Base-by-base conservation (phyloP, 2,329 filamentous ascomycete species). In the Neurospora crassa region DNA sequence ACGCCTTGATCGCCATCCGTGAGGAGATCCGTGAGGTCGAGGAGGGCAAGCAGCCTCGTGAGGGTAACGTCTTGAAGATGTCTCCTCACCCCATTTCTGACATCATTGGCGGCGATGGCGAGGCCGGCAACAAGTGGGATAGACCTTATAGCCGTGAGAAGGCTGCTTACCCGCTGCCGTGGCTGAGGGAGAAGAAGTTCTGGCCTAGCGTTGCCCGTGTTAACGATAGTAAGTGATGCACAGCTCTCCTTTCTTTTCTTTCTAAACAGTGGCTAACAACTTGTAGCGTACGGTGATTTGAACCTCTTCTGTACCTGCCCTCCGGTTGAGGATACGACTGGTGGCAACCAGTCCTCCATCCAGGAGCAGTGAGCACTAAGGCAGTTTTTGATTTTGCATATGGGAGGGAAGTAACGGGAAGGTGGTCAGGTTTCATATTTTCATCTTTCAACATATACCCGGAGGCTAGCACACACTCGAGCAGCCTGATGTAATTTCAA, bases 271-370 rank as follows among this genome's bases (percentile, higher is more conserved):
- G 45, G 16, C 42, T 34, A 12, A 24, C 67, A 40, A 40, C 29
- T 40, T 24, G 24, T 20, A 95, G 92, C 92, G 14, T 97, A 93
- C 78, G 94, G 94, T 72, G 94, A 97, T 79, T 88, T 91, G 78
- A 97, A 97, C 83, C 88, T 97, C 73, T 97, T 97, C 87, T 97
- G 94, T 85, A 96, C 93, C 11, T 97, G 94, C 80, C 91, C 92
- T 47, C 93, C 94, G 0, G 92, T 97, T 8, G 92, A 93, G 81
- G 85, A 87, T 75, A 87, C 84, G 18, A 86, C 83, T 1, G 78
- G 78, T 34, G 79, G 73, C 8, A 70, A 74, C 67, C 14, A 73
- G 16, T 76, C 73, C 34, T 74, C 73, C 11, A 59, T 73, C 29
- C 74, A 76, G 68, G 72, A 73, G 40, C 14, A 37, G 29, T 63